Percentiles rank a stretch among this genome's conserved stretches.
These are phyloP conservation scores for Globisporangium heterothallicum DNA, from an alignment of 352 stramenopile genomes.

Conservation along the genomic window DNA sequence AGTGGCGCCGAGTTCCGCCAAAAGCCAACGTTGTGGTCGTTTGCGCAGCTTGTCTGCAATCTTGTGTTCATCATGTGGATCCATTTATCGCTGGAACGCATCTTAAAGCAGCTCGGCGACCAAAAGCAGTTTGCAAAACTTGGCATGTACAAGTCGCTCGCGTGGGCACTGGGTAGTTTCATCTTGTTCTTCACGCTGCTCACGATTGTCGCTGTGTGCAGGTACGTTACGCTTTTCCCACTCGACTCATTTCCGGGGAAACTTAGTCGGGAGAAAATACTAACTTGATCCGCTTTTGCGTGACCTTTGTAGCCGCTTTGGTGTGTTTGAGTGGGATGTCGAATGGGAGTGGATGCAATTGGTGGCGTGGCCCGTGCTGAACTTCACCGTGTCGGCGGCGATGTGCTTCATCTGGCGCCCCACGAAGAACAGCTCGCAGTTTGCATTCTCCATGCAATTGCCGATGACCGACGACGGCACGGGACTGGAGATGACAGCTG, in stretches of 20 bases:
- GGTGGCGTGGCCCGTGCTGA: conserved; percentile 88
- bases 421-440: conserved; percentile 79
- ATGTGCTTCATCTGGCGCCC: conserved; percentile 90
- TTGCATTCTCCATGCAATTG: conserved; percentile 83
- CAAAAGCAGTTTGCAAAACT: conserved; percentile 90
- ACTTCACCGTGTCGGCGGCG: conserved; percentile 85
- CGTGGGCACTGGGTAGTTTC: conserved; percentile 75
- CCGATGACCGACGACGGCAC: conserved; percentile 64
- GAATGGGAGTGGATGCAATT: conserved; percentile 90
- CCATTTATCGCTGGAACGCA: conserved; percentile 81
- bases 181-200: conserved; percentile 87
- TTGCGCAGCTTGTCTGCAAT: conserved; percentile 84
- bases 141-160: conserved; percentile 83
- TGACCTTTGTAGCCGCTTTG: conserved; percentile 38
- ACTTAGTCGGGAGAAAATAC: too few species aligned
- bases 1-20: conserved; percentile 74
- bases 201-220: conserved; percentile 75
- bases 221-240: conserved; percentile 2
- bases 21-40: conserved; percentile 78
- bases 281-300: conserved; percentile 1
- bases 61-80: conserved; percentile 90
- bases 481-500: conserved; percentile 56
- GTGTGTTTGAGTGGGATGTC: conserved; percentile 87
- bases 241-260: too few species aligned
- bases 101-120: conserved; percentile 71